These are phyloP conservation scores for Chrysoporthe puriensis DNA, from an alignment of 2,329 filamentous ascomycete species.

Conservation along the genomic window DNA sequence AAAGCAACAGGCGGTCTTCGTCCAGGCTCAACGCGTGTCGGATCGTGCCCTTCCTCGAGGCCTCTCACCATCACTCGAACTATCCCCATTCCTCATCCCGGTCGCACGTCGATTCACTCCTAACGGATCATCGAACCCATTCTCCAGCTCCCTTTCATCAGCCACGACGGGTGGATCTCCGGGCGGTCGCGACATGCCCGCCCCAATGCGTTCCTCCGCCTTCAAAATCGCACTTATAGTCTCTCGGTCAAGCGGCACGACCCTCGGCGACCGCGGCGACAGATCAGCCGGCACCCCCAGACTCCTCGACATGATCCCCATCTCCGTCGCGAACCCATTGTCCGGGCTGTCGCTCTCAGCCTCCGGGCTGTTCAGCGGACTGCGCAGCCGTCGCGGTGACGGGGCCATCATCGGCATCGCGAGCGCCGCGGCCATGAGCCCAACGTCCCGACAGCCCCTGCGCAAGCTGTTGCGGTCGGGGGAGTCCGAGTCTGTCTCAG, in stretches of 20 bases:
- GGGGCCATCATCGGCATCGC: not conserved
- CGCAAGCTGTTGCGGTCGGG: not conserved
- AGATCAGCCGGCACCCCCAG: constrained; percentile 26
- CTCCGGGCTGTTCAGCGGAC: not conserved
- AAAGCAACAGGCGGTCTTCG: not conserved
- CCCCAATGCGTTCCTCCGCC: not conserved
- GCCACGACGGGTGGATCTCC: not conserved
- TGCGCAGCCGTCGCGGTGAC: not conserved
- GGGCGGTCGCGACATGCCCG: not conserved
- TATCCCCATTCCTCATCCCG: not conserved
- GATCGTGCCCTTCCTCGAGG: not conserved
- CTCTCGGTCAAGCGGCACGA: constrained; percentile 12
- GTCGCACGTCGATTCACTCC: constrained; percentile 6
- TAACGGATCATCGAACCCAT: constrained; percentile 20
- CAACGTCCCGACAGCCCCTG: not conserved
- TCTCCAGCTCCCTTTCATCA: not conserved
- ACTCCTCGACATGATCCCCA: constrained; percentile 10
- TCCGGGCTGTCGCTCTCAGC: not conserved
- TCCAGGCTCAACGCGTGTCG: not conserved
- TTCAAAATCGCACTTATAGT: constrained; percentile 3
- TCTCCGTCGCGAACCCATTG: not conserved
- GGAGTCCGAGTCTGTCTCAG: not conserved
- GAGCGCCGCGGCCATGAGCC: constrained; percentile 7
- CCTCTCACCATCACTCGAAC: not conserved
- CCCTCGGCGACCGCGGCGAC: constrained; percentile 18